phyloP scores from a whole-genome alignment of 148 eudicot species.

The Fagopyrum homotropicum region DNA sequence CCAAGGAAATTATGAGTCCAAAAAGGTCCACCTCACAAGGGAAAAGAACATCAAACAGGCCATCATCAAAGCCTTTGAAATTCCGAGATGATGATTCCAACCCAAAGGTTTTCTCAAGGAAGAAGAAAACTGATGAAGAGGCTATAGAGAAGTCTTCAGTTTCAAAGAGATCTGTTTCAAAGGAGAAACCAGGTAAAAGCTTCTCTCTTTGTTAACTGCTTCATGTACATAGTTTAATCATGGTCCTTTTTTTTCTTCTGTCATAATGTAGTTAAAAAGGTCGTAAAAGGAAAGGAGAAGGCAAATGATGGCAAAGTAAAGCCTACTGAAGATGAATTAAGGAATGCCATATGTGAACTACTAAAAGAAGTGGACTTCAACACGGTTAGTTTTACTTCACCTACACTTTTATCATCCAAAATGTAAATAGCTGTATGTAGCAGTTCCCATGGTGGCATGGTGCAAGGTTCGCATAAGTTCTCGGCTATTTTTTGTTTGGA shows the following conservation, averaged over 20 bases:
- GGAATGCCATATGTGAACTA: slow-evolving; percentile 67
- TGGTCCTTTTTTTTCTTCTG: not conserved
- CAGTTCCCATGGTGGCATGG: too few species aligned
- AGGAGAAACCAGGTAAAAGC: slow-evolving; percentile 50
- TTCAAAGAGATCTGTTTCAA: slow-evolving; percentile 54
- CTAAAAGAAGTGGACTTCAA: slow-evolving; percentile 95
- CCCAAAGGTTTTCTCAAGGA: slow-evolving; percentile 67
- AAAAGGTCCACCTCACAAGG: slow-evolving; percentile 43
- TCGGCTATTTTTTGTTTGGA: too few species aligned
- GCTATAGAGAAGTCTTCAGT: slow-evolving; percentile 45
- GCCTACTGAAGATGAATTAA: slow-evolving; percentile 73
- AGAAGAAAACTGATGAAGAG: slow-evolving; percentile 54
- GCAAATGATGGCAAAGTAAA: slow-evolving; percentile 11
- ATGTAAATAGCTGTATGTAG: too few species aligned
- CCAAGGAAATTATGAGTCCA: slow-evolving; percentile 36
- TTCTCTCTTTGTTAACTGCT: not conserved
- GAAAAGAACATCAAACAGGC: slow-evolving; percentile 40
- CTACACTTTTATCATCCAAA: too few species aligned
- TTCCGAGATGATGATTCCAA: slow-evolving; percentile 27
- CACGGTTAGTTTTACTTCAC: slow-evolving; percentile 43
- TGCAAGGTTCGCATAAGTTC: too few species aligned
- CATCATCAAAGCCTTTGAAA: slow-evolving; percentile 44
- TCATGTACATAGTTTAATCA: not conserved
- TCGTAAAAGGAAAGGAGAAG: slow-evolving; percentile 53
- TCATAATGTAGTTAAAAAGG: slow-evolving; percentile 43